Evolutionary conservation across 2,329 filamentous ascomycete genomes (phyloP).

Genomic region (Venturia nashicola): DNA sequence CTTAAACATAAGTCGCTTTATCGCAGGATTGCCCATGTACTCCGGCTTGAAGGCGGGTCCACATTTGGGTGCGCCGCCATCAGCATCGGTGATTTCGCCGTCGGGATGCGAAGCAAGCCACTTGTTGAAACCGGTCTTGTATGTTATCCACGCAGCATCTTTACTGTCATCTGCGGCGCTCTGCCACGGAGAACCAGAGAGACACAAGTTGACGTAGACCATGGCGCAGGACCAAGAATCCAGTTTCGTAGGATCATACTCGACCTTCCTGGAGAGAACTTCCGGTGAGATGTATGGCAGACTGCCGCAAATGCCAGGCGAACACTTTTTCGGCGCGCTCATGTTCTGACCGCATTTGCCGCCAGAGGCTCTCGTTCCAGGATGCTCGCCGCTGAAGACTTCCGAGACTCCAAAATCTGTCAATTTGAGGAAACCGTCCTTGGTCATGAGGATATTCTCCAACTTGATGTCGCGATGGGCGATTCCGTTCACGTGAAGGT

Average conservation of each 20-base stretch:
- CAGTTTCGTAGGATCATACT: conserved; percentile 63
- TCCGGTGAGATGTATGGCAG: conserved; percentile 81
- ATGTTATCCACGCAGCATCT: conserved; percentile 47
- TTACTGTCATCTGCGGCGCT: conserved; percentile 41
- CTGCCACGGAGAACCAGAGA: conserved; percentile 62
- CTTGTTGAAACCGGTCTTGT: conserved; percentile 55
- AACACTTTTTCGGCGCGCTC: conserved; percentile 57
- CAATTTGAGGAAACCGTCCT: conserved; percentile 74
- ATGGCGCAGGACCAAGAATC: conserved; percentile 83
- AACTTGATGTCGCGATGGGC: conserved; percentile 86
- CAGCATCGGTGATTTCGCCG: conserved; percentile 23
- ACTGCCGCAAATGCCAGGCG: conserved; percentile 73
- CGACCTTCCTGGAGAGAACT: conserved; percentile 54
- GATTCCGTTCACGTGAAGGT: conserved; percentile 72
- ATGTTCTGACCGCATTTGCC: conserved; percentile 65
- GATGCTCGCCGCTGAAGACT: conserved; percentile 72
- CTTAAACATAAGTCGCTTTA: conserved; percentile 59
- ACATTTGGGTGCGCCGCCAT: conserved; percentile 49
- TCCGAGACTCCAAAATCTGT: conserved; percentile 86
- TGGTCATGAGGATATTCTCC: conserved; percentile 71
- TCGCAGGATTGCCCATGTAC: conserved; percentile 50
- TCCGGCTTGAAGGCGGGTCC: conserved; percentile 45
- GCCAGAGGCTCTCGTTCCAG: conserved; percentile 59
- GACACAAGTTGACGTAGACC: conserved; percentile 67
- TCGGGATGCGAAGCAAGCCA: conserved; percentile 48